Evolutionary conservation across 306 rosid genomes (phyloP).

Genomic region (Comarum palustre): DNA sequence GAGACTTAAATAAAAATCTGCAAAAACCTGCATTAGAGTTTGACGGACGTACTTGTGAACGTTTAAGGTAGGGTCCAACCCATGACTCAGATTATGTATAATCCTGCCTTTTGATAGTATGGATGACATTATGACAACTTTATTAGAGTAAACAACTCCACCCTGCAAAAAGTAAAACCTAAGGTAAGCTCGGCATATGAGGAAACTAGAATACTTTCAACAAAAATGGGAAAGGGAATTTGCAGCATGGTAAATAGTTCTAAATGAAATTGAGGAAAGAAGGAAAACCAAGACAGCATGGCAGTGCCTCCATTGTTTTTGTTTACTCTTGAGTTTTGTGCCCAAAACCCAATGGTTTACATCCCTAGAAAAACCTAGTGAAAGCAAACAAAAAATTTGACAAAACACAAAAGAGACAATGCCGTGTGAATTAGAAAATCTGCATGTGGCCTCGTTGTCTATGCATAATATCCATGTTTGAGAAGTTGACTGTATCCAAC

Average conservation of each 20-base stretch:
- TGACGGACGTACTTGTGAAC: slow-evolving; percentile 37
- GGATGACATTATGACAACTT: slow-evolving; percentile 65
- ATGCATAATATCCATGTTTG: background rate
- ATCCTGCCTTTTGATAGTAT: slow-evolving; percentile 53
- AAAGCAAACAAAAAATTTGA: background rate
- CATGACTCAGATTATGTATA: slow-evolving; percentile 50
- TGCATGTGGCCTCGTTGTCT: background rate
- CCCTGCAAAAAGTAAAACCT: slow-evolving; percentile 51
- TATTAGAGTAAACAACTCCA: slow-evolving; percentile 81
- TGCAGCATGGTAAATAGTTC: background rate
- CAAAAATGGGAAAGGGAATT: background rate
- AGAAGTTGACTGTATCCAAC: background rate
- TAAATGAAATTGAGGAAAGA: slow-evolving; percentile 14
- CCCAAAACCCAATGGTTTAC: background rate
- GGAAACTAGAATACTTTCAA: slow-evolving; percentile 13
- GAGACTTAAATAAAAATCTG: background rate
- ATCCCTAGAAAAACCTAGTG: background rate
- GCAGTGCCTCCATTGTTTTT: background rate
- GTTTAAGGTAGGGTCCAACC: slow-evolving; percentile 66
- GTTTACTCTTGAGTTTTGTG: background rate
- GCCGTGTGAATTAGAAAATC: background rate
- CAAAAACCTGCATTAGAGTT: background rate
- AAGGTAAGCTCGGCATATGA: slow-evolving; percentile 15
- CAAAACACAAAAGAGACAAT: background rate
- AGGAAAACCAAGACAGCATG: background rate